Base-by-base conservation (phyloP, 768 basidiomycete species). In the Leucocoprinus sp. region DNA sequence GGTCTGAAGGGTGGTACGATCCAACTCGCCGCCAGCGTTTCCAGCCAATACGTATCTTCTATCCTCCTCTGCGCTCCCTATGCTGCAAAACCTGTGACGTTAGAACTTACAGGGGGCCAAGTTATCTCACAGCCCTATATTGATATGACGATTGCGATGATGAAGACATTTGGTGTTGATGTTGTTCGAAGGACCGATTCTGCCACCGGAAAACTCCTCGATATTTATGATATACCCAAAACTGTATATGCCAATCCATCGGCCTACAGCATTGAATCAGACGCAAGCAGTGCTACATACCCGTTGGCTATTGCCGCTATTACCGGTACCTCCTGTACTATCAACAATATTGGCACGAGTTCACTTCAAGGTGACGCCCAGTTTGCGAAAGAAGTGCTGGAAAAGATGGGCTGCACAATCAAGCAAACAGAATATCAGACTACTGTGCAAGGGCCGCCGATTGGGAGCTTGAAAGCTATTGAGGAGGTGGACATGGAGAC, bases 121-220 rank as follows among this genome's bases (percentile, higher is more conserved):
- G 96, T 98, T 58, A 97, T 99, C 60, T 96, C 92, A 4, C 95
- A 98, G 65, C 93, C 93, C 0, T 99, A 98, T 68, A 98, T 99
- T 63, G 93, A 99, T 67, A 97, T 98, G 96, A 98, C 96, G 7
- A 85, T 96, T 54, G 82, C 92, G 7, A 96, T 99, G 84, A 98
- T 99, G 96, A 72, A 72, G 51, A 78, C 84, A 6, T 99, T 99
- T 60, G 95, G 93, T 3, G 70, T 97, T 50, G 54, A 70, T 7
- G 93, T 92, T 39, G 64, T 66, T 14, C 78, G 95, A 37, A 72
- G 84, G 48, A 60, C 55, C 12, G 88, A 87, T 54, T 54, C 72
- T 0, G 62, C 57, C 22, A 75, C 76, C 0, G 84, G 88, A 4
- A 73, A 76, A 40, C 64, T 64, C 1, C 67, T 87, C 47, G 84